A percentile compares a stretch with the other conserved stretches of the same genome.
Evolutionary conservation across 1,284 basidiomycete species (phyloP).

Genomic region (Inonotus hispidus): DNA sequence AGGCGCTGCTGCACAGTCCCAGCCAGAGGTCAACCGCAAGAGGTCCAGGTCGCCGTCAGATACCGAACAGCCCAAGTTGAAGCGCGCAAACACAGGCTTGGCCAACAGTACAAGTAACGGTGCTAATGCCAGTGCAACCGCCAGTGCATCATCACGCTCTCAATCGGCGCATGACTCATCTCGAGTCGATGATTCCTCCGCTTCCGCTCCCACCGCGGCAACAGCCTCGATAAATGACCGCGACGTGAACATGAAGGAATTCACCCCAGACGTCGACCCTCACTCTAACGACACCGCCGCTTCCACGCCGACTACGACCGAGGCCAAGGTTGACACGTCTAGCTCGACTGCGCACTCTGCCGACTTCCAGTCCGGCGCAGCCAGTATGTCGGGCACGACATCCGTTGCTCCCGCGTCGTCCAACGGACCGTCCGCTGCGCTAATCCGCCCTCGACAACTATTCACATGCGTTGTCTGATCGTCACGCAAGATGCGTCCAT

Average conservation of each 20-base stretch:
- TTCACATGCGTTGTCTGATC: slow-evolving; percentile 94
- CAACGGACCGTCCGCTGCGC: slow-evolving; percentile 26
- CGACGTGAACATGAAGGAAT: slow-evolving; percentile 52
- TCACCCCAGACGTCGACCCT: slow-evolving; percentile 32
- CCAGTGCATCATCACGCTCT: slow-evolving; percentile 23
- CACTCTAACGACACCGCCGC: slow-evolving; percentile 49
- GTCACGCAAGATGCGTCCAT: slow-evolving; percentile 99
- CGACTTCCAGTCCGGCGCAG: slow-evolving; percentile 21
- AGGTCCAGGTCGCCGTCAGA: slow-evolving; percentile 82
- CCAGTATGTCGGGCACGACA: slow-evolving; percentile 22
- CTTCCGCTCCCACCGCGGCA: slow-evolving; percentile 36
- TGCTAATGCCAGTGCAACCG: slow-evolving; percentile 32
- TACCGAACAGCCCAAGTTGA: slow-evolving; percentile 70
- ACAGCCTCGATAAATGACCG: slow-evolving; percentile 29
- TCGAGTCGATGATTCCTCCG: slow-evolving; percentile 25
- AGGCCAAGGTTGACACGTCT: slow-evolving; percentile 28
- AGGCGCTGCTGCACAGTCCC: slow-evolving; percentile 55
- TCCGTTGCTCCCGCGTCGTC: slow-evolving; percentile 33
- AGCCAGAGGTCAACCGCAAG: slow-evolving; percentile 64
- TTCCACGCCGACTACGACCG: slow-evolving; percentile 45
- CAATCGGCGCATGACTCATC: slow-evolving; percentile 20
- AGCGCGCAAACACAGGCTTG: slow-evolving; percentile 76
- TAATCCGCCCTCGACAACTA: slow-evolving; percentile 59
- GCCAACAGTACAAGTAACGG: slow-evolving; percentile 38
- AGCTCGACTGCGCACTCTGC: slow-evolving; percentile 16